phyloP scores from a whole-genome alignment of 2,329 filamentous ascomycete species.

The Clonostachys byssicola region DNA sequence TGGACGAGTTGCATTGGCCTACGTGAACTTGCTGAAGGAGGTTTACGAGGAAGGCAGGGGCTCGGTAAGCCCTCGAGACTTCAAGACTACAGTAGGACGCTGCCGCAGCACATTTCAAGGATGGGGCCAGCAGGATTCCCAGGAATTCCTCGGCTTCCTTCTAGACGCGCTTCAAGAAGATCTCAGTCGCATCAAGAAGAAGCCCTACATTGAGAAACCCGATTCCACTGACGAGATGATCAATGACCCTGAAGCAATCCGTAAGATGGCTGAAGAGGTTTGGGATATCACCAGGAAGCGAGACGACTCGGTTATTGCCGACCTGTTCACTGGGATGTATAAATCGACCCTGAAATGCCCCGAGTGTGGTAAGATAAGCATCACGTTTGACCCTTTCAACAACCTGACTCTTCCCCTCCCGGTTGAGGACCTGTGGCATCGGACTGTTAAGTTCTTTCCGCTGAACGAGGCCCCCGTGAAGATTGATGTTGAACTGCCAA shows the following conservation, averaged over 20 bases:
- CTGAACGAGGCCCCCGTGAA: conserved; percentile 66
- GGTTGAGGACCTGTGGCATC: conserved; percentile 77
- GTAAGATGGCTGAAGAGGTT: conserved; percentile 79
- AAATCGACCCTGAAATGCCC: conserved; percentile 96
- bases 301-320: conserved; percentile 92
- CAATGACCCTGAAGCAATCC: conserved; percentile 73
- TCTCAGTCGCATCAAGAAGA: conserved; percentile 87
- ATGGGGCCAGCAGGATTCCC: conserved; percentile 94
- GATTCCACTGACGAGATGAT: conserved; percentile 98
- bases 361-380: conserved; percentile 88
- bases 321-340: conserved; percentile 96
- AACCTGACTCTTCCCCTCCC: conserved; percentile 89
- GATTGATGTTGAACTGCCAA: conserved; percentile 76
- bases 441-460: conserved; percentile 73
- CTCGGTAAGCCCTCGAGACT: conserved; percentile 74
- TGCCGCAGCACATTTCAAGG: conserved; percentile 86
- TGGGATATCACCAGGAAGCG: conserved; percentile 89
- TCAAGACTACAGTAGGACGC: conserved; percentile 78
- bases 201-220: conserved; percentile 96
- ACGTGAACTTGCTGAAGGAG: conserved; percentile 69
- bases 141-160: conserved; percentile 93
- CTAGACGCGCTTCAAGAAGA: conserved; percentile 95
- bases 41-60: conserved; percentile 70
- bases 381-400: conserved; percentile 97
- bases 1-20: conserved; percentile 82